These are phyloP conservation scores for Vanrija pseudolonga DNA, from an alignment of 1,284 basidiomycete species.

Conservation along the genomic window DNA sequence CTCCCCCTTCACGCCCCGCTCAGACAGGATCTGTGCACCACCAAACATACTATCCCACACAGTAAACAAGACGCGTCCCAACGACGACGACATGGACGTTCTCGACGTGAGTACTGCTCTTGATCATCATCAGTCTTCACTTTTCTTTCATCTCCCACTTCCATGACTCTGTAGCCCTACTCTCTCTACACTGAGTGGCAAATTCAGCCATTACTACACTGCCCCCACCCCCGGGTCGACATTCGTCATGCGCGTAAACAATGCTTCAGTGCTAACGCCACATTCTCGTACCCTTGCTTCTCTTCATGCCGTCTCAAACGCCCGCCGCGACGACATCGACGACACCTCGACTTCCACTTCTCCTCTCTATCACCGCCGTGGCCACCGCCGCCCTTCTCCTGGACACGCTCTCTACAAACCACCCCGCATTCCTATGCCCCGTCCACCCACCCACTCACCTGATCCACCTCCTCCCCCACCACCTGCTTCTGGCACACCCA, in stretches of 20 bases:
- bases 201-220: background rate
- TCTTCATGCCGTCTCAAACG: background rate
- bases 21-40: too few relatives aligned
- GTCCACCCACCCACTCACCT: background rate
- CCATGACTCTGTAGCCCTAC: background rate
- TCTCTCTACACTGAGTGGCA: background rate
- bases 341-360: background rate
- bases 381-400: background rate
- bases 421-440: background rate
- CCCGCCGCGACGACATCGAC: background rate
- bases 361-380: background rate
- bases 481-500: background rate
- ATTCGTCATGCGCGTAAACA: too few relatives aligned
- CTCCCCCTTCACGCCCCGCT: too few relatives aligned
- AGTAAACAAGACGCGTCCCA: background rate
- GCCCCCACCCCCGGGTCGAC: background rate
- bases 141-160: background rate
- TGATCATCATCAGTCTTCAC: background rate
- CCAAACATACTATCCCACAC: too few relatives aligned
- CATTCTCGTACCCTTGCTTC: background rate
- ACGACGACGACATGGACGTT: slow-evolving; percentile 8
- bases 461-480: background rate
- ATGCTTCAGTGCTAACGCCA: too few relatives aligned
- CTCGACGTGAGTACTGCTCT: slow-evolving; percentile 8
- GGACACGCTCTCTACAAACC: background rate